A percentile compares a stretch with the other conserved stretches of the same genome.
Conservation (phyloP, 75 land plant species). For the Gnetum montanum region DNA sequence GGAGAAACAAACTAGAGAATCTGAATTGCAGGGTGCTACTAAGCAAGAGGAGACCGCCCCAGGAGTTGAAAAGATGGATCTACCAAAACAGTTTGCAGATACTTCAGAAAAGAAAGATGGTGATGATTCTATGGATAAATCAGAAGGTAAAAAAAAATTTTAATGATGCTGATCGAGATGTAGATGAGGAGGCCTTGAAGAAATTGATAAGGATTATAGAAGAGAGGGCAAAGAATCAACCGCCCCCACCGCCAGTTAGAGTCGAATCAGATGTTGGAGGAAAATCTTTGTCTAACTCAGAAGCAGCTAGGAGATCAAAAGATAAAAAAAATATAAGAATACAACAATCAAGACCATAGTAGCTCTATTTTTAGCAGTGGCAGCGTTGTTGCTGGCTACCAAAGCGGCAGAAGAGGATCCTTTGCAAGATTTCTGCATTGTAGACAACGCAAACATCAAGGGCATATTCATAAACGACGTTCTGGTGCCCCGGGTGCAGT, state of each 20-base stretch:
- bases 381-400: too few species aligned
- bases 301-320: constrained; percentile 35
- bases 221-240: constrained; percentile 69
- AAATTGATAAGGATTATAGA: constrained; percentile 69
- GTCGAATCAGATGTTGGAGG: constrained; percentile 18
- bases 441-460: too few species aligned
- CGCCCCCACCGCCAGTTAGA: constrained; percentile 72
- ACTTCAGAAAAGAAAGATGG: constrained; percentile 22
- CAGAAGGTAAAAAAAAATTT: constrained; percentile 49
- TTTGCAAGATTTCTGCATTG: too few species aligned
- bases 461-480: too few species aligned
- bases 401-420: too few species aligned
- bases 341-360: too few species aligned
- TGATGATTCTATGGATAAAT: constrained; percentile 10
- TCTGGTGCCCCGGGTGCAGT: too few species aligned
- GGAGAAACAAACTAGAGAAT: constrained; percentile 39
- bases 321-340: too few species aligned
- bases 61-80: constrained; percentile 37
- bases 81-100: constrained; percentile 15
- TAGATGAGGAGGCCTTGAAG: constrained; percentile 55
- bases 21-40: constrained; percentile 29
- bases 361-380: too few species aligned
- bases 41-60: constrained; percentile 41
- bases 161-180: constrained; percentile 72
- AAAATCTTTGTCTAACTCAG: constrained; percentile 35